Evolutionary conservation across 1,139 yeast genomes (phyloP), one percentile per base, ranked within the genome.

Genomic region (Ogataea hybrid): DNA sequence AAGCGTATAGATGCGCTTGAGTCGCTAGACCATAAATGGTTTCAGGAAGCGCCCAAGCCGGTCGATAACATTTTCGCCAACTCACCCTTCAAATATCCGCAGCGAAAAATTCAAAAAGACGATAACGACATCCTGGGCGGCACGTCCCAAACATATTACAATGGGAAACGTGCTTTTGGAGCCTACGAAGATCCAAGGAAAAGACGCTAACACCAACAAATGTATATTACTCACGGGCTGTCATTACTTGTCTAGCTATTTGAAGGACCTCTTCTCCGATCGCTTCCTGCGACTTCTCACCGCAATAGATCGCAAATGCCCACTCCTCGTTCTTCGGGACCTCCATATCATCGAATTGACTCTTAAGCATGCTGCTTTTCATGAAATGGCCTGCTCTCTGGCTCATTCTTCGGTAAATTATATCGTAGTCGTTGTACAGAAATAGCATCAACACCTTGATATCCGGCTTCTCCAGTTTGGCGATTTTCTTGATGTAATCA

Each of bases 331-430:
- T 36, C 14, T 21, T 27, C 1, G 97, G 97, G 4, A 85, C 65
- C 59, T 89, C 84, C 77, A 87, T 75, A 45, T 80, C 79, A 8
- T 71, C 78, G 50, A 81, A 81, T 59, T 89, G 97, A 17, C 90
- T 81, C 47, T 75, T 71, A 33, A 89, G 79, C 97, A 89, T 87
- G 44, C 77, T 76, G 3, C 83, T 71, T 56, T 88, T 88, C 96
- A 92, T 90, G 62, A 73, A 92, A 58, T 92, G 98, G 38, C 79
- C 80, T 52, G 74, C 63, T 49, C 98, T 71, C 14, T 66, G 62
- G 12, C 65, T 66, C 39, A 88, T 84, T 41, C 97, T 72, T 29
- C 65, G 61, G 16, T 75, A 50, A 38, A 89, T 72, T 51, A 75
- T 84, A 8, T 80, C 83, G 51, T 71, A 75, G 4, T 79, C 68